A percentile compares a stretch with the other conserved stretches of the same genome.
Evolutionary conservation across 2,329 filamentous ascomycete genomes (phyloP).

Genomic region (Cladosporium cucumerinum): DNA sequence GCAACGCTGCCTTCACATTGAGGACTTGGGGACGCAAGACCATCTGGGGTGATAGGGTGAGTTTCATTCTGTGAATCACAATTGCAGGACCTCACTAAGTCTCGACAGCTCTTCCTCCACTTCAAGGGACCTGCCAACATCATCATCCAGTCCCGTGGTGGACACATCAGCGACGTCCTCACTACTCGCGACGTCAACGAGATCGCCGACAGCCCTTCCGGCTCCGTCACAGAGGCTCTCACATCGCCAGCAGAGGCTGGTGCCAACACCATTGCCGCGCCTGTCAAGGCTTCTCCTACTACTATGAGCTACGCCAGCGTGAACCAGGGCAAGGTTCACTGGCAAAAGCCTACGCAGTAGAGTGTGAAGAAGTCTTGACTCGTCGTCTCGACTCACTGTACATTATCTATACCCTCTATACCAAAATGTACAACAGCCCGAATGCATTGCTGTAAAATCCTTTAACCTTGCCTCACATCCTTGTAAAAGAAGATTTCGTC

Average conservation of each 20-base stretch:
- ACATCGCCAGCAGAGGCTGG: slow-evolving; percentile 30
- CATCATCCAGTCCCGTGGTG: slow-evolving; percentile 81
- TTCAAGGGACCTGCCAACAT: slow-evolving; percentile 85
- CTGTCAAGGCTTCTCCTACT: slow-evolving; percentile 25
- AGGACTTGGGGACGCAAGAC: slow-evolving; percentile 75
- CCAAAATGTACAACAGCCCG: slow-evolving; percentile 15
- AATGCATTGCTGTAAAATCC: not conserved
- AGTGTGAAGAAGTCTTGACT: not conserved
- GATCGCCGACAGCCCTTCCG: slow-evolving; percentile 77
- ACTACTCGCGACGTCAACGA: slow-evolving; percentile 80
- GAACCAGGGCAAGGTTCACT: slow-evolving; percentile 34
- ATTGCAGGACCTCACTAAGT: slow-evolving; percentile 8
- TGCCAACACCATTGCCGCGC: slow-evolving; percentile 20
- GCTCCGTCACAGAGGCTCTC: slow-evolving; percentile 59
- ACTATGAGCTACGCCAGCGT: slow-evolving; percentile 36
- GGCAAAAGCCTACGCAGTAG: slow-evolving; percentile 23
- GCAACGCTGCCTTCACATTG: slow-evolving; percentile 62
- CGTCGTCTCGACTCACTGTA: not conserved
- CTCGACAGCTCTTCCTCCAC: slow-evolving; percentile 68
- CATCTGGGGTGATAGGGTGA: slow-evolving; percentile 84
- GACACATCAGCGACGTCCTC: slow-evolving; percentile 73
- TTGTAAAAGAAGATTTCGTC: slow-evolving; percentile 60
- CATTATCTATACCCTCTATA: slow-evolving; percentile 17
- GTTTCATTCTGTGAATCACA: slow-evolving; percentile 20
- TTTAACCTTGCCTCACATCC: slow-evolving; percentile 39